These are phyloP conservation scores for Podospora fimiseda DNA, from an alignment of 495 filamentous ascomycete genomes.

Conservation along the genomic window DNA sequence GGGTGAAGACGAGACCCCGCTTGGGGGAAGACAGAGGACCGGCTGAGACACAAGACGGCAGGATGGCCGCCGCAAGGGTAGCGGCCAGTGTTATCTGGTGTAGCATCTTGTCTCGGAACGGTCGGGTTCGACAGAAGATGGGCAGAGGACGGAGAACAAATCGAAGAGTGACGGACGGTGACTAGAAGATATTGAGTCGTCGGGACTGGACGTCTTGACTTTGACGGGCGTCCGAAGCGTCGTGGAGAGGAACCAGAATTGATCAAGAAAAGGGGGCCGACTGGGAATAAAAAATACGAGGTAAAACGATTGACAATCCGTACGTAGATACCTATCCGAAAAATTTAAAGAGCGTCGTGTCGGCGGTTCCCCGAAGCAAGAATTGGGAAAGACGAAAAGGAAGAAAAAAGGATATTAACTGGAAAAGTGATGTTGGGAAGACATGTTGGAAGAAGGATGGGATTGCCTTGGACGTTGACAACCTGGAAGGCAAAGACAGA, in stretches of 20 bases:
- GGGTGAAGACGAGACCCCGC: constrained; percentile 63
- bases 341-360: no score
- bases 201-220: no score
- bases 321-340: no score
- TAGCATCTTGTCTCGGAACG: constrained; percentile 2
- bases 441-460: no score
- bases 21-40: constrained; percentile 47
- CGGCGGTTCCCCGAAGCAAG: not conserved
- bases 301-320: no score
- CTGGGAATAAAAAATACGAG: no score
- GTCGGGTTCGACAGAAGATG: not conserved
- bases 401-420: not conserved
- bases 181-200: not conserved
- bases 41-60: constrained; percentile 8
- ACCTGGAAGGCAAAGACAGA: not conserved
- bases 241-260: no score
- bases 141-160: not conserved
- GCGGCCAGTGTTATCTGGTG: not conserved
- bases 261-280: no score
- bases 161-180: not conserved
- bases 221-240: not conserved
- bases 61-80: constrained; percentile 1
- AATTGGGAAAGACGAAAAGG: not conserved
- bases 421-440: not conserved
- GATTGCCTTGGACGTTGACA: no score